These are phyloP conservation scores for Heimioporus sp. DNA, from an alignment of 768 basidiomycete genomes.

Conservation along the genomic window DNA sequence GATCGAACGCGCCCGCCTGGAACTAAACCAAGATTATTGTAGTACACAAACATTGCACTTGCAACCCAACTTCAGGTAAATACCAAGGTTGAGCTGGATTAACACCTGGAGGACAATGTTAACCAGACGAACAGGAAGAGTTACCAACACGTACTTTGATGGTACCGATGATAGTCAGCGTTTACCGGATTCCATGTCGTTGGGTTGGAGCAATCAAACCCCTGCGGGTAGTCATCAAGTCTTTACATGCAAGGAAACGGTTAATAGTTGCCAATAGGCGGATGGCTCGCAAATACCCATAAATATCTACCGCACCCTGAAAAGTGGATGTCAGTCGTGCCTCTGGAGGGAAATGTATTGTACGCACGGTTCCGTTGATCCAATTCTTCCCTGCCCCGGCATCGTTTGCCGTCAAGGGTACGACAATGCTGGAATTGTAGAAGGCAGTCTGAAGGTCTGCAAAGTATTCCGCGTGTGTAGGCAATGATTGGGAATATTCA, in stretches of 20 bases:
- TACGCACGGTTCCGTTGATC: slow-evolving; percentile 63
- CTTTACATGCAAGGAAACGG: slow-evolving; percentile 24
- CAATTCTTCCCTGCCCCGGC: slow-evolving; percentile 57
- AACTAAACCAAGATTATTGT: slow-evolving; percentile 39
- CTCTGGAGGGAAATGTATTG: background rate
- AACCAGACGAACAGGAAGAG: background rate
- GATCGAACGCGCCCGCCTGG: slow-evolving; percentile 77
- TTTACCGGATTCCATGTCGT: slow-evolving; percentile 61
- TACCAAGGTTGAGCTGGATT: slow-evolving; percentile 62
- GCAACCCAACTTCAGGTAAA: slow-evolving; percentile 56
- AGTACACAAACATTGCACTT: background rate
- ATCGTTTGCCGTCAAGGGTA: slow-evolving; percentile 77
- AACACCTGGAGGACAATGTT: slow-evolving; percentile 35
- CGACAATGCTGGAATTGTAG: slow-evolving; percentile 53
- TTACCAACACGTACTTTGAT: slow-evolving; percentile 32
- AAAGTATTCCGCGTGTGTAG: slow-evolving; percentile 55
- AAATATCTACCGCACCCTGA: slow-evolving; percentile 66
- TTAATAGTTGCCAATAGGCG: background rate
- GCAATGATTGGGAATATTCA: slow-evolving; percentile 59
- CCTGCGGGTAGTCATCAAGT: slow-evolving; percentile 72
- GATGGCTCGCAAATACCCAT: slow-evolving; percentile 47
- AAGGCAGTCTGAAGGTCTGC: slow-evolving; percentile 57
- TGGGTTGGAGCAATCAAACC: slow-evolving; percentile 79
- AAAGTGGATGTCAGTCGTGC: slow-evolving; percentile 2
- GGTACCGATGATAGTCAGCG: slow-evolving; percentile 65